Evolutionary conservation across 805 yeast genomes (phyloP).

Genomic region (Starmerella apicola): DNA sequence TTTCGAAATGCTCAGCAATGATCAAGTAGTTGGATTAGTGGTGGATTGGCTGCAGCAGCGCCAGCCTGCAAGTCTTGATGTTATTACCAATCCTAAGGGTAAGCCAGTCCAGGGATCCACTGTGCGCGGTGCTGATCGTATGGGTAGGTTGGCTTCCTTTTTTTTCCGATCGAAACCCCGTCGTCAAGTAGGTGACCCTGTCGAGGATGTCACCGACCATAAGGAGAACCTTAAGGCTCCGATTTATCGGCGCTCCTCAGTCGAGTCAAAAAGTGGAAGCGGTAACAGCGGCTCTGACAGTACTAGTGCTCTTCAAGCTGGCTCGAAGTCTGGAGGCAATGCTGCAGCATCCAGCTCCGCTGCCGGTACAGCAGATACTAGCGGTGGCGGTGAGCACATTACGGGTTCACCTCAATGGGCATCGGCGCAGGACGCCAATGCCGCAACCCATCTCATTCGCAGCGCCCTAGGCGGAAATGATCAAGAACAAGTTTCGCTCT

Average conservation of each 20-base stretch:
- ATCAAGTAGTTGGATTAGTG: conserved; percentile 83
- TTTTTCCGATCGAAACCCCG: conserved; percentile 9
- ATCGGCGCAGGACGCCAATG: conserved; percentile 66
- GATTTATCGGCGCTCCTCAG: conserved; percentile 36
- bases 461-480: conserved; percentile 88
- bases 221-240: conserved; percentile 54
- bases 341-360: not conserved
- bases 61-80: conserved; percentile 30
- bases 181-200: conserved; percentile 20
- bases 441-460: conserved; percentile 83
- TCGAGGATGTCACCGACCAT: conserved; percentile 33
- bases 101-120: conserved; percentile 1
- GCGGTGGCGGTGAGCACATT: not conserved
- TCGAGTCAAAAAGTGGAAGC: not conserved
- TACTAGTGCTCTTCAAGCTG: conserved; percentile 11
- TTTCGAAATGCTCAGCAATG: conserved; percentile 81
- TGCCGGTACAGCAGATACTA: not conserved
- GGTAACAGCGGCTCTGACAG: not conserved
- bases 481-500: conserved; percentile 74
- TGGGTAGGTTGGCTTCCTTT: conserved; percentile 15
- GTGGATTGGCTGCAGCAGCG: conserved; percentile 84
- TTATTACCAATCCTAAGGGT: conserved; percentile 17
- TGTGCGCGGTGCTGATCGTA: not conserved
- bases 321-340: not conserved
- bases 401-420: conserved; percentile 4